Evolutionary conservation across 495 filamentous ascomycete species (phyloP).

Genomic region (Podospora pseudopauciseta): DNA sequence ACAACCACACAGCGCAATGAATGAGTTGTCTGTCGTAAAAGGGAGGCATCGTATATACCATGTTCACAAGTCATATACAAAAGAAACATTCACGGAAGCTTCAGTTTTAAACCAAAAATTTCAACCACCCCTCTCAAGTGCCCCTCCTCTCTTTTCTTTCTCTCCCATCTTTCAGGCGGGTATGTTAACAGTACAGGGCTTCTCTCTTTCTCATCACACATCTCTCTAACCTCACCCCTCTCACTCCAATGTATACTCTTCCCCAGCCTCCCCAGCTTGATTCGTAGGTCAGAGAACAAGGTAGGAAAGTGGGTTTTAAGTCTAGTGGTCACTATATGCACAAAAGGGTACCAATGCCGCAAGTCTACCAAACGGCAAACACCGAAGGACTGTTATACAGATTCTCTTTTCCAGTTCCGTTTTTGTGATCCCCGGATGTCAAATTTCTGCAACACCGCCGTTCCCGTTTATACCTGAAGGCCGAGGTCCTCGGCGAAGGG

Average conservation of each 20-base stretch:
- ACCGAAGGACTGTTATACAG: slow-evolving; percentile 44
- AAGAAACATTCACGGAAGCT: slow-evolving; percentile 1
- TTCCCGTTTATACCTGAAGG: slow-evolving; percentile 74
- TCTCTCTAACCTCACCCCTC: background rate
- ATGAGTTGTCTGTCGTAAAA: background rate
- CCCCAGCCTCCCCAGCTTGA: background rate
- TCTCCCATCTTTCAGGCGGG: background rate
- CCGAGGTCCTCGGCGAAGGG: slow-evolving; percentile 93
- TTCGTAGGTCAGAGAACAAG: slow-evolving; percentile 14
- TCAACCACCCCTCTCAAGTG: background rate
- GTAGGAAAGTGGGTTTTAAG: slow-evolving; percentile 28
- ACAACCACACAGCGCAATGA: background rate
- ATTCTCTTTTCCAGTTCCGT: slow-evolving; percentile 36
- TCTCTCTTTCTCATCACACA: slow-evolving; percentile 1
- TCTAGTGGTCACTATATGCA: slow-evolving; percentile 51
- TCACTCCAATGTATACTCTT: background rate
- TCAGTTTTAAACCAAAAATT: background rate
- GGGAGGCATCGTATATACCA: background rate
- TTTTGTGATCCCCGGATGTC: slow-evolving; percentile 5
- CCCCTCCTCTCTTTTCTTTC: background rate
- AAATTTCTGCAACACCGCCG: slow-evolving; percentile 2
- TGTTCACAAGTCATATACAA: background rate
- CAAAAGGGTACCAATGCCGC: slow-evolving; percentile 37
- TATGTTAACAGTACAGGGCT: background rate
- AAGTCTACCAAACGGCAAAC: slow-evolving; percentile 30